A percentile compares a stretch with the other conserved stretches of the same genome.
phyloP scores from a whole-genome alignment of 306 rosid species.

The Sindora glabra region DNA sequence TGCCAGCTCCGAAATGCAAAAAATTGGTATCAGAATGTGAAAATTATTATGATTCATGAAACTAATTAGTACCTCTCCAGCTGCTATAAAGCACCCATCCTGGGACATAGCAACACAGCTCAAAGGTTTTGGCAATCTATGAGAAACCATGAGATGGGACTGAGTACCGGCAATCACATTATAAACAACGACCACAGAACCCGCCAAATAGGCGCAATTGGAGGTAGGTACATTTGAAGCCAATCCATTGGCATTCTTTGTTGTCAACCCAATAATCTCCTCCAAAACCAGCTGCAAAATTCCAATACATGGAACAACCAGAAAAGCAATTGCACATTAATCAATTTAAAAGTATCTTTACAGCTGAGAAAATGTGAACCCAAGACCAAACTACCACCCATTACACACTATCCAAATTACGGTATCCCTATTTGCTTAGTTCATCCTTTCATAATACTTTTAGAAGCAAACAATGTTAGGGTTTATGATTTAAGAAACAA shows the following conservation, averaged over 20 bases:
- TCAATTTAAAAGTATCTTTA: neutral
- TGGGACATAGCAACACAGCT: slow-evolving; percentile 60
- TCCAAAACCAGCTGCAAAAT: slow-evolving; percentile 48
- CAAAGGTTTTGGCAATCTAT: slow-evolving; percentile 51
- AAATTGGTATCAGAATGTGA: too few species aligned
- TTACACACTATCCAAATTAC: neutral
- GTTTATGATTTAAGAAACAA: neutral
- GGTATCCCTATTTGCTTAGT: neutral
- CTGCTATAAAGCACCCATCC: slow-evolving; percentile 59
- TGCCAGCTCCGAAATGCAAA: neutral
- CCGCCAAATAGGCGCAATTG: slow-evolving; percentile 54
- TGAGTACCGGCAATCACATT: slow-evolving; percentile 44
- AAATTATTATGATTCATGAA: too few species aligned
- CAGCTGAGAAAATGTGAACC: neutral
- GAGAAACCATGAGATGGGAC: slow-evolving; percentile 55
- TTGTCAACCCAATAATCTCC: slow-evolving; percentile 63
- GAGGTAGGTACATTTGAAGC: slow-evolving; percentile 37
- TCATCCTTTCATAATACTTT: neutral
- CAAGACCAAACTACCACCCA: neutral
- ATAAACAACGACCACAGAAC: slow-evolving; percentile 60
- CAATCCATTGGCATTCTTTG: slow-evolving; percentile 50
- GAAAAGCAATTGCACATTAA: neutral
- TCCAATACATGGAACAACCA: neutral
- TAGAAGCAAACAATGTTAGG: neutral
- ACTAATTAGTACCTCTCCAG: slow-evolving; percentile 55